Evolutionary conservation across 352 stramenopile species (phyloP), one percentile per base, ranked within the genome.

Genomic region (Phytophthora megakarya): DNA sequence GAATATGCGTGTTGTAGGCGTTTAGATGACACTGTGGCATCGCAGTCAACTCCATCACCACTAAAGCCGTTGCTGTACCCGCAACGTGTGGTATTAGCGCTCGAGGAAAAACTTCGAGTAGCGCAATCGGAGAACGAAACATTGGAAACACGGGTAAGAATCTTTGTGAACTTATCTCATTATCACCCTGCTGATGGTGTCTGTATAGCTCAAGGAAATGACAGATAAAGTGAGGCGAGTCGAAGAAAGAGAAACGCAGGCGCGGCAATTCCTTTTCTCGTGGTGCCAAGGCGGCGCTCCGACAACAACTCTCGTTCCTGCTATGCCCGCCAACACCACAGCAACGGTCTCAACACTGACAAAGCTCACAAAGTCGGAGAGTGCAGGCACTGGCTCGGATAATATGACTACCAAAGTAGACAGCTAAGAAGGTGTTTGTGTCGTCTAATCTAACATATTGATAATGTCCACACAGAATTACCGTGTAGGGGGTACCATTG

Each of bases 251-350:
- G 65, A 73, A 16, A 55, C 83, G 26, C 71, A 75, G 16, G 80
- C 74, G 13, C 74, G 75, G 12, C 62, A 76, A 50, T 74, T 87
- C 26, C 76, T 81, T 5, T 51, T 75, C 35, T 71, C 78, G 19
- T 86, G 67, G 78, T 76, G 78, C 46, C 65, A 77, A 61, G 49
- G 32, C 3, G 59, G 42, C n/a, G 54, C 35, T 35, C 21, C 39
- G 1, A 13, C 25, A 50, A 6, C 33, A 19, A 21, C 13, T 30
- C 3, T 50, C 5, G 19, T 15, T 35, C 19, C 33, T 26, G 6
- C 23, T 26, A 30, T 42, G 3, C 22, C 49, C 12, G 11, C 4
- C 45, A 39, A 48, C 19, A 19, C 26, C 23, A 16, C 65, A 18
- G 13, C 12, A 19, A 30, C 19, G 5, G 42, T 28, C 15, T 9